phyloP scores from a whole-genome alignment of 352 stramenopile species.

The Phytophthora cryptogea region DNA sequence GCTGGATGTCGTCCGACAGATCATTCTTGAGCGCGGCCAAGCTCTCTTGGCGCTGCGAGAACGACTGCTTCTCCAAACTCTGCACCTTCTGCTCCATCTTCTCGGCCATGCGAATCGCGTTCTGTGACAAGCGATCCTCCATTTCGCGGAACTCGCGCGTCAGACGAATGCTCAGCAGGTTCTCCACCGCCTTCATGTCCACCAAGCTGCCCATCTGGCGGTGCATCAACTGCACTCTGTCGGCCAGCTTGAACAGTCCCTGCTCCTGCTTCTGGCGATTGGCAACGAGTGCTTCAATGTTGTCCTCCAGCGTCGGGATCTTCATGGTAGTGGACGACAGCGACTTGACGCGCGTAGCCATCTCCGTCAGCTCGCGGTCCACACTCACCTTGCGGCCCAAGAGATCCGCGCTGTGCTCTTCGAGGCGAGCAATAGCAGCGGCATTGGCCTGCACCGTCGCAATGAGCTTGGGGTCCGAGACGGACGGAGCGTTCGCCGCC shows the following conservation, averaged over 20 bases:
- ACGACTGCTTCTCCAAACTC: conserved; percentile 53
- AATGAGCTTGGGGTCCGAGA: conserved; percentile 35
- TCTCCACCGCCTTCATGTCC: conserved; percentile 72
- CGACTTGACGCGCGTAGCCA: conserved; percentile 61
- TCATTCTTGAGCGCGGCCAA: conserved; percentile 60
- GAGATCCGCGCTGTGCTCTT: conserved; percentile 71
- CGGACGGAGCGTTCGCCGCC: conserved; percentile 9
- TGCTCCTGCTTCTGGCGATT: conserved; percentile 60
- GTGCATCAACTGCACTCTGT: conserved; percentile 56
- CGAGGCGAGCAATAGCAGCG: conserved; percentile 66
- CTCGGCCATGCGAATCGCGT: conserved; percentile 57
- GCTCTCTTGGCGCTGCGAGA: conserved; percentile 57
- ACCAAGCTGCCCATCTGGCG: conserved; percentile 53
- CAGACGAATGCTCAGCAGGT: conserved; percentile 65
- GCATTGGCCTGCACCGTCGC: conserved; percentile 47
- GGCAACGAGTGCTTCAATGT: conserved; percentile 54
- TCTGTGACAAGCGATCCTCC: conserved; percentile 64
- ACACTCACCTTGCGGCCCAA: conserved; percentile 65
- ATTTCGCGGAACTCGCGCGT: conserved; percentile 76
- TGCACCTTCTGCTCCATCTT: conserved; percentile 76
- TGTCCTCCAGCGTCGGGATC: conserved; percentile 58
- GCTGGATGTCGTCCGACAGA: conserved; percentile 61
- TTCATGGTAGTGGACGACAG: conserved; percentile 60
- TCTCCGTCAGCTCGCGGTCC: conserved; percentile 65
- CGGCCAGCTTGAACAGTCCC: conserved; percentile 56